Base-by-base conservation (phyloP, 768 basidiomycete species). In the Termitomyces sp. region DNA sequence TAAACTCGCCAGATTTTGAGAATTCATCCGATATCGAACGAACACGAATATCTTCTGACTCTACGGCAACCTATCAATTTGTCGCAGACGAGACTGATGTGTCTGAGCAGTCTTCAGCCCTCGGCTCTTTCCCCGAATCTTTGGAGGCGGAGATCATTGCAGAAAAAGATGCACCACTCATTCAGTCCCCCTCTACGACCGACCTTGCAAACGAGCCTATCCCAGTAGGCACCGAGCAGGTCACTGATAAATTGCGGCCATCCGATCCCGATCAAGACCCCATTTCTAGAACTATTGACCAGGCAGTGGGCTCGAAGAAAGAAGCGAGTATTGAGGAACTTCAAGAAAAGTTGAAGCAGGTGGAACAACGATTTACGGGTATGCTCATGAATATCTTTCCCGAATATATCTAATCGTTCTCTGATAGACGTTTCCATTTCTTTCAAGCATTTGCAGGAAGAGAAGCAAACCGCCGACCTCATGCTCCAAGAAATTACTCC, bases 321-420 rank as follows among this genome's bases (percentile, higher is more conserved):
- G 66, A 23, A 35, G 50, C 57, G 5, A 72, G 77, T 56, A 70
- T 89, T 6, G 89, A 90, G 53, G 74, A 72, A 34, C 70, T 92
- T 53, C 87, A 84, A 65, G 78, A 85, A 59, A 80, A 83, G 42
- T 71, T 94, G 56, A 85, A 80, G 65, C 74, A 87, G 37, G 80
- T 92, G 2, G 90, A 93, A 63, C 84, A 90, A 67, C 79, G 86
- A n/a, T 92, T 93, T 65, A 63, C 84, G 59, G 90, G 91, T 87
- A 67, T 59, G 69, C 35, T n/a, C 45, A 55, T 2, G 27, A 19
- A 6, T 41, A 54, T 4, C 40, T 23, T 45, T 37, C 19, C 5
- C 32, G 0, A 43, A 34, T 58, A 48, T 5, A 55, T 31, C 49
- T 51, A 32, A 60, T 49, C 55, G 50, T 58, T 53, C 64, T 51